A percentile compares a stretch with the other conserved stretches of the same genome.
Evolutionary conservation across 106 monocot species (phyloP).

Genomic region (Dactylorhiza incarnata): DNA sequence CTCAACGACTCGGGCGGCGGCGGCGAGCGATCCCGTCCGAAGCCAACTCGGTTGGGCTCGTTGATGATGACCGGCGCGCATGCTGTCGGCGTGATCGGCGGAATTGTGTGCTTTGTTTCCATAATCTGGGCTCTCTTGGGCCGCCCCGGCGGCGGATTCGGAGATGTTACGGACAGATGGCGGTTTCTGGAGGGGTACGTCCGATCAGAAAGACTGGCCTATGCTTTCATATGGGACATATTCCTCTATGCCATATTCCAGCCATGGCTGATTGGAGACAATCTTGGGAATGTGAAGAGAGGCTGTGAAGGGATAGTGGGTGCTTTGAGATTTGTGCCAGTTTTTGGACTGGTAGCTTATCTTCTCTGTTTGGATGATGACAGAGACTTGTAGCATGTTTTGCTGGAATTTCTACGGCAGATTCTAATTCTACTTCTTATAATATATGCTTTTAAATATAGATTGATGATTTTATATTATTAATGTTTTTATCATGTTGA

Average conservation of each 20-base stretch:
- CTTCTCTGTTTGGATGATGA: constrained; percentile 46
- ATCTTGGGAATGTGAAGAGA: constrained; percentile 61
- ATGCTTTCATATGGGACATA: constrained; percentile 95
- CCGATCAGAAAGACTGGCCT: constrained; percentile 67
- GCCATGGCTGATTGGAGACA: constrained; percentile 90
- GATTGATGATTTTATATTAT: too few species aligned
- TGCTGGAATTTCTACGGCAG: too few species aligned
- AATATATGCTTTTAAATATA: too few species aligned
- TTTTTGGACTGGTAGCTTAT: constrained; percentile 68
- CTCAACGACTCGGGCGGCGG: constrained; percentile 37
- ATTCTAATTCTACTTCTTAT: too few species aligned
- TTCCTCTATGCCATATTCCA: constrained; percentile 77
- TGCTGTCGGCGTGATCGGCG: constrained; percentile 46
- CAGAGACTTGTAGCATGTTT: constrained; percentile 17
- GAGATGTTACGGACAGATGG: constrained; percentile 36
- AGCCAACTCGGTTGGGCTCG: constrained; percentile 35
- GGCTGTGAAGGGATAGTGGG: constrained; percentile 28
- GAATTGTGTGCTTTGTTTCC: constrained; percentile 49
- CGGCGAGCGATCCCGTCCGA: constrained; percentile 9
- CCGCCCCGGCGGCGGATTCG: constrained; percentile 40
- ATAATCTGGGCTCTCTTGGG: constrained; percentile 57
- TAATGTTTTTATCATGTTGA: too few species aligned
- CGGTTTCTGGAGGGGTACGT: constrained; percentile 51
- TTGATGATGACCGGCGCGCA: constrained; percentile 47
- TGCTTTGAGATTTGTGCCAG: constrained; percentile 62